Percentiles rank a stretch among this genome's conserved stretches.
phyloP scores from a whole-genome alignment of 2,329 filamentous ascomycete species.

The Apiospora hydei region DNA sequence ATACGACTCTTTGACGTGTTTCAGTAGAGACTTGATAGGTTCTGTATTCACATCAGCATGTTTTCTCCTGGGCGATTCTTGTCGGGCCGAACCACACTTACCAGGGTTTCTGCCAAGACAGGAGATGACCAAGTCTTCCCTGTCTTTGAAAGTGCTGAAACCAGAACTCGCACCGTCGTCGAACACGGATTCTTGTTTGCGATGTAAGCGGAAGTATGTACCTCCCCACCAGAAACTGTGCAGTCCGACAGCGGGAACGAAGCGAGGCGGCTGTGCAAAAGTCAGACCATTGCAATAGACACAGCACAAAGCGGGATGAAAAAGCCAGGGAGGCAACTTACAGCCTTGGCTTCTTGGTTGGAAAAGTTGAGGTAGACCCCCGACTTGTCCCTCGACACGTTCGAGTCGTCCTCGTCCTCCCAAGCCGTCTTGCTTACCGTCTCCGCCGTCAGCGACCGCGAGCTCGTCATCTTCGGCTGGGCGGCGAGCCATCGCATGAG shows the following conservation, averaged over 20 bases:
- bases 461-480: constrained; percentile 59
- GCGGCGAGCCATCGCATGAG: constrained; percentile 65
- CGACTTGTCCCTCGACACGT: constrained; percentile 39
- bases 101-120: constrained; percentile 59
- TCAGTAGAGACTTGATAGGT: constrained; percentile 63
- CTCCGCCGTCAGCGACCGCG: constrained; percentile 62
- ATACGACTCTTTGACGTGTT: constrained; percentile 60
- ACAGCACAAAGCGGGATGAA: constrained; percentile 19
- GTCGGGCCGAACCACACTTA: constrained; percentile 27
- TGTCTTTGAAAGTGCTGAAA: constrained; percentile 52
- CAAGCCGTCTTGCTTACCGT: constrained; percentile 62
- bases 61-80: background rate
- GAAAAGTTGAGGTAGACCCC: constrained; percentile 66
- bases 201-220: constrained; percentile 56
- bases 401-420: constrained; percentile 49
- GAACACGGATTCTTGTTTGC: constrained; percentile 53
- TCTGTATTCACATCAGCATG: constrained; percentile 36
- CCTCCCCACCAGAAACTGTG: constrained; percentile 63
- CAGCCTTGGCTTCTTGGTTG: constrained; percentile 60
- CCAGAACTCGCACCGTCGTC: constrained; percentile 44
- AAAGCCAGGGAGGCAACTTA: constrained; percentile 35
- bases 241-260: constrained; percentile 59
- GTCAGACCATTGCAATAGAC: background rate
- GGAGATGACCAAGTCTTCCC: constrained; percentile 60
- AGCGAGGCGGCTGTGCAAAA: constrained; percentile 53